Conservation (phyloP, 2,329 filamentous ascomycete genomes). For the Xylariales sp. region DNA sequence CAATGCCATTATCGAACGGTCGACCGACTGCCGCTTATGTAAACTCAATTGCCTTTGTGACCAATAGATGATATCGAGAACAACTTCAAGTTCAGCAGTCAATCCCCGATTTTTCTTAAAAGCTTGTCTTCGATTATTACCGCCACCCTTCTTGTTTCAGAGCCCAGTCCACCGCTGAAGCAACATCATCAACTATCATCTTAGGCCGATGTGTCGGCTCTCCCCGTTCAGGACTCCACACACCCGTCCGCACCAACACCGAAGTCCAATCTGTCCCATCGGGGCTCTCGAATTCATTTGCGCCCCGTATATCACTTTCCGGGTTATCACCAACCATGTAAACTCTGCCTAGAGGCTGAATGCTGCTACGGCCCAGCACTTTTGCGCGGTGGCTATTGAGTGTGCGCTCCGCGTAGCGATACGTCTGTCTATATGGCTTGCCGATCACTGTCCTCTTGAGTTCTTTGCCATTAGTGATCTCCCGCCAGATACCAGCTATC, state of each 20-base stretch:
- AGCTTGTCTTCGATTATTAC: too few relatives aligned
- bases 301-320: conserved; percentile 84
- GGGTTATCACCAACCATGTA: conserved; percentile 96
- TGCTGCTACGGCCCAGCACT: conserved; percentile 32
- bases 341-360: conserved; percentile 44
- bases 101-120: too few relatives aligned
- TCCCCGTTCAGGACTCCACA: conserved; percentile 49
- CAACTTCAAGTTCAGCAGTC: too few relatives aligned
- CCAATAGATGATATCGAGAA: too few relatives aligned
- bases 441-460: conserved; percentile 68
- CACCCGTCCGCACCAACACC: conserved; percentile 75
- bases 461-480: conserved; percentile 59
- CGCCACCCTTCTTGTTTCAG: conserved; percentile 50
- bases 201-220: conserved; percentile 57
- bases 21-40: too few relatives aligned
- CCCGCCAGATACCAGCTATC: conserved; percentile 72
- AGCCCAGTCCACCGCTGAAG: conserved; percentile 73
- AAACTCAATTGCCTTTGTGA: too few relatives aligned
- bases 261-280: conserved; percentile 71
- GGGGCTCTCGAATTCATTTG: conserved; percentile 67
- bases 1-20: too few relatives aligned
- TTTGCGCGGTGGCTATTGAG: conserved; percentile 56
- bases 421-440: conserved; percentile 75
- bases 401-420: conserved; percentile 75
- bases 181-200: conserved; percentile 68